phyloP scores from a whole-genome alignment of 1,284 basidiomycete genomes.

The Tilletia horrida region DNA sequence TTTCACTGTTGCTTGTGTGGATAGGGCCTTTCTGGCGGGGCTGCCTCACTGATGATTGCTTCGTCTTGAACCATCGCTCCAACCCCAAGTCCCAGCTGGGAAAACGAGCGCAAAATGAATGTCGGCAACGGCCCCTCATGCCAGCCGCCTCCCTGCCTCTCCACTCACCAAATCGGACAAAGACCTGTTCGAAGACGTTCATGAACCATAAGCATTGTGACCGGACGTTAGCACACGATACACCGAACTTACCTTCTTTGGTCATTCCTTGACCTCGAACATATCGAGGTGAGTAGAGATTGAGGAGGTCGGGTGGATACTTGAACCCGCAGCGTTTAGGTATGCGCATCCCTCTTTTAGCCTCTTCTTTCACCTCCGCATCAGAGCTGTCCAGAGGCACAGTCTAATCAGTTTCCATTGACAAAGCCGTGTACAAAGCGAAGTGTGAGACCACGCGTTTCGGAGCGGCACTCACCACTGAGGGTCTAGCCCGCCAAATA shows the following conservation, averaged over 20 bases:
- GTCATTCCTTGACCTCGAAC: constrained; percentile 1
- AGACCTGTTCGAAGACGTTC: neutral
- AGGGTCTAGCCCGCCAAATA: no score
- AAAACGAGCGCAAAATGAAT: neutral
- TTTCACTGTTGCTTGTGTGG: neutral
- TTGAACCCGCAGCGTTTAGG: neutral
- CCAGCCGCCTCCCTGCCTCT: no score
- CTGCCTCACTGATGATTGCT: neutral
- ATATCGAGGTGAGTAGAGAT: constrained; percentile 11
- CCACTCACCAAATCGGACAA: constrained; percentile 13
- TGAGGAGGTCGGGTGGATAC: neutral
- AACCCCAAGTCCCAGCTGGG: constrained; percentile 1
- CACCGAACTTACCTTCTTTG: neutral
- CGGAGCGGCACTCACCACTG: no score
- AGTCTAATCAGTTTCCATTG: no score
- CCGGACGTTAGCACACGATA: neutral
- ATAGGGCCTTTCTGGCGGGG: neutral
- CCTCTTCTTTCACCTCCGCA: neutral
- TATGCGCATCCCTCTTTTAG: neutral
- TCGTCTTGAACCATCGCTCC: constrained; percentile 1
- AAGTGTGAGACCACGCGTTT: no score
- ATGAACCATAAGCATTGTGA: neutral
- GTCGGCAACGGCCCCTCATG: no score
- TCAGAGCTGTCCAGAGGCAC: neutral
- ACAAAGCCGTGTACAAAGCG: no score